Conservation (phyloP, 176 grass and related monocot genomes). For the Triticum dicoccoides region DNA sequence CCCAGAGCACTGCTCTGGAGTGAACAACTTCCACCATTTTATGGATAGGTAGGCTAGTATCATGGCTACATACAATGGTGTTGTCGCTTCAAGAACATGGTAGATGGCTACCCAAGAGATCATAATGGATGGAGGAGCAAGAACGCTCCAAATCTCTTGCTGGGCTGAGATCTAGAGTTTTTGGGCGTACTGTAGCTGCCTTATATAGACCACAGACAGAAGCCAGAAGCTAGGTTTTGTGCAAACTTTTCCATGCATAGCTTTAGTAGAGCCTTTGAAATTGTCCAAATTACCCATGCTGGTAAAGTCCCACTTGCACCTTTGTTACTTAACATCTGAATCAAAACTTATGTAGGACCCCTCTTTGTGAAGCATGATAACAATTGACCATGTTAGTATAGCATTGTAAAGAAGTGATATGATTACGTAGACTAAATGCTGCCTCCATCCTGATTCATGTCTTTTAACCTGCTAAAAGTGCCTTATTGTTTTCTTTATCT, state of each 20-base stretch:
- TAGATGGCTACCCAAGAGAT: conserved; percentile 70
- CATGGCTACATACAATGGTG: conserved; percentile 82
- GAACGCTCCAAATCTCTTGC: conserved; percentile 43
- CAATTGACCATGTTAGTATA: conserved; percentile 14
- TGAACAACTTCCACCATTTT: conserved; percentile 89
- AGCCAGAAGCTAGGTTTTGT: conserved; percentile 34
- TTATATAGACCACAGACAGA: conserved; percentile 50
- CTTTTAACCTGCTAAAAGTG: conserved; percentile 35
- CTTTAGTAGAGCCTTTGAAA: conserved; percentile 34
- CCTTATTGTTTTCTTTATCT: conserved; percentile 16
- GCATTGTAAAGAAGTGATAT: conserved; percentile 30
- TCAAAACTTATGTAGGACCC: conserved; percentile 26
- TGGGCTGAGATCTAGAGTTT: conserved; percentile 30
- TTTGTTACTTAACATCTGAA: conserved; percentile 25
- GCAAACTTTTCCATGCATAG: conserved; percentile 41
- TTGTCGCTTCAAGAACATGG: conserved; percentile 74
- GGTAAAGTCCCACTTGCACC: background rate
- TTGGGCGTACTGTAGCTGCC: conserved; percentile 32
- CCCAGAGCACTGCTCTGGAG: conserved; percentile 77
- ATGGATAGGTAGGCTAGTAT: conserved; percentile 89
- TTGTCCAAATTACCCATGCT: conserved; percentile 47
- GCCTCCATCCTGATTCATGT: conserved; percentile 29
- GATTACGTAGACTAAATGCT: conserved; percentile 39
- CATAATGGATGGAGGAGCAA: conserved; percentile 57
- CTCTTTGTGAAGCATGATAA: conserved; percentile 13